Evolutionary conservation across 2,329 filamentous ascomycete species (phyloP), one percentile per base, ranked within the genome.

Genomic region (Boeremia exigua): DNA sequence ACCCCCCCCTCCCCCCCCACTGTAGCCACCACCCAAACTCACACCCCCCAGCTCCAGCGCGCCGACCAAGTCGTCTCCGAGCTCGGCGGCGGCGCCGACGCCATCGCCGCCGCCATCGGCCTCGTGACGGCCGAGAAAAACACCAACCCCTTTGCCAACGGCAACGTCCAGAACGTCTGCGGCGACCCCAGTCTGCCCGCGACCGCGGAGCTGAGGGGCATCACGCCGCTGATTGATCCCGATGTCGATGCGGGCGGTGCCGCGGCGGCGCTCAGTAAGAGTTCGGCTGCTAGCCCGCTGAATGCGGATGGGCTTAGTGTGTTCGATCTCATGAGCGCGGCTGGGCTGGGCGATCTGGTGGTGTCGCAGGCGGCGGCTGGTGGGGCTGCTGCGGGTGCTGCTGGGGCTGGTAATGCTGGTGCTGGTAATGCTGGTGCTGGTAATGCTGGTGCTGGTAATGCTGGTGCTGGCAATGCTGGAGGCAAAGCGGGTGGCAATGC

Each of bases 111-210:
- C 17, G 88, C 88, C 15, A 81, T 81, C 54, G 82, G 82, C 14
- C 80, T 89, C 33, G 87, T 89, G 12, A 82, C 84, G 25, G 87
- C 87, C 4, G 87, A 89, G 79, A 86, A 88, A 75, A 90, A 90
- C 82, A 88, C 88, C 79, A 90, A 90, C 78, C 86, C 86, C 47
- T 89, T 86, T 62, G 83, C 75, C 52, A 81, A 83, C 59, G 78
- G 77, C 66, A 80, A 85, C 30, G 86, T 85, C 15, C 72, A 75
- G 66, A 84, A 81, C 58, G 83, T 91, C 69, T 90, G 88, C 75
- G 82, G 79, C 33, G 86, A 90, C 60, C 76, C 86, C 2, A 77
- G 80, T 25, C 82, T 91, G 2, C 88, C 88, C 10, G 82, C 79
- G 29, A 88, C 84, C 7, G 74, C 75, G 23, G 80, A 80, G 51